Base-by-base conservation (phyloP, 139 green algal genomes). In the Pedinophyceae sp. region DNA sequence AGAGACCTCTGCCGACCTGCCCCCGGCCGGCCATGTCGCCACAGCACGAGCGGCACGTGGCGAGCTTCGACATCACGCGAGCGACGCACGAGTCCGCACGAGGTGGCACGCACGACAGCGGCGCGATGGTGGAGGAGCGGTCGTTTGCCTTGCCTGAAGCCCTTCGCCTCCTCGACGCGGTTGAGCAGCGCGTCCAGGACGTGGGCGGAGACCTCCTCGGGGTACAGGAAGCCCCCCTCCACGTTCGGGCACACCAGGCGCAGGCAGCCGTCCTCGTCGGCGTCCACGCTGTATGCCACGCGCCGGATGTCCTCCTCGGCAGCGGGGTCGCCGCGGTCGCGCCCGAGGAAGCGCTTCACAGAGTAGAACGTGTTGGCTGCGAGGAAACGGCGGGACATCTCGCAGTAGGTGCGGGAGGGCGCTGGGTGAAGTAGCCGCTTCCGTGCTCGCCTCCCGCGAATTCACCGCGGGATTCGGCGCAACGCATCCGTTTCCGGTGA, bases 341-440 rank as follows among this genome's bases (percentile, higher is more conserved):
- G 45, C 0, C 84, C 84, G 10, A 94, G 85, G n/a, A 93, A 58
- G 0, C 85, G 64, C 56, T 95, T 95, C 1, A 89, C 78, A n/a
- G 78, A 89, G 55, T 82, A 81, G 43, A 86, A 93, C 3, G 85
- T 94, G 58, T 67, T 75, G 1, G 22, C 19, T 23, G 81, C 18
- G 13, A 50, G 17, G 10, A 43, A 13, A 43, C 34, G 34, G 10
- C 34, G 10, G 34, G 34, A 43, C 10, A 13, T 13, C 10, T 43
- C 34, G 34, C 10, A 13, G 34, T 19, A 7, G 34, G 13, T 43
- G 34, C 10, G 10, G 7, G 34, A 7, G 34, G 34, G 34, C 34
- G 34, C 10, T 43, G 34, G n/a, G n/a, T n/a, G n/a, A n/a, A n/a
- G n/a, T n/a, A n/a, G n/a, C n/a, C n/a, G n/a, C n/a, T 55, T 38